phyloP scores from a whole-genome alignment of 495 filamentous ascomycete species.

The Thermochaetoides thermophila region DNA sequence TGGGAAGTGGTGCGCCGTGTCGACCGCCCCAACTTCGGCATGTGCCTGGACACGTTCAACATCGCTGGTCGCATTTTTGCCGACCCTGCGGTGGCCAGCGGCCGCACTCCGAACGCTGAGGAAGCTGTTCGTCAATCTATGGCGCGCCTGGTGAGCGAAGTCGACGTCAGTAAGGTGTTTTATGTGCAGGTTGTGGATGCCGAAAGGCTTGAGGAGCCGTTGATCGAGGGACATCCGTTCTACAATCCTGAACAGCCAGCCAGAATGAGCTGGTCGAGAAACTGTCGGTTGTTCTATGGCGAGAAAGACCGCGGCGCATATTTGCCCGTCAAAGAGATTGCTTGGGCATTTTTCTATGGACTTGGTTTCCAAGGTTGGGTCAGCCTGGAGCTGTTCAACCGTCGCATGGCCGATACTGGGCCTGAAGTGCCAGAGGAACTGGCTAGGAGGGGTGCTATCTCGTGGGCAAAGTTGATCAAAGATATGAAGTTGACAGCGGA shows the following conservation, averaged over 20 bases:
- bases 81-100: slow-evolving; percentile 42
- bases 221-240: slow-evolving; percentile 48
- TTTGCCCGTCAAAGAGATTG: slow-evolving; percentile 50
- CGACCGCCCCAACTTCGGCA: slow-evolving; percentile 57
- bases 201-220: slow-evolving; percentile 43
- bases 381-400: slow-evolving; percentile 65
- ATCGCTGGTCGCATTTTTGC: slow-evolving; percentile 62
- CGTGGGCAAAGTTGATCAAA: slow-evolving; percentile 45
- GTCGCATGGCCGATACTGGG: slow-evolving; percentile 40
- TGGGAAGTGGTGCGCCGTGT: slow-evolving; percentile 56
- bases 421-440: slow-evolving; percentile 43
- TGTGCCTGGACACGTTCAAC: slow-evolving; percentile 73
- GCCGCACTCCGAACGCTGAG: slow-evolving; percentile 43
- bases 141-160: slow-evolving; percentile 34
- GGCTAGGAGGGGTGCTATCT: slow-evolving; percentile 45
- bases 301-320: slow-evolving; percentile 59
- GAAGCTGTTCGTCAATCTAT: slow-evolving; percentile 43
- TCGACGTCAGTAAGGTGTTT: slow-evolving; percentile 58
- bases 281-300: slow-evolving; percentile 61
- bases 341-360: slow-evolving; percentile 44
- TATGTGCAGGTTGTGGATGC: slow-evolving; percentile 72
- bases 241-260: slow-evolving; percentile 46
- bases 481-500: slow-evolving; percentile 39
- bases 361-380: slow-evolving; percentile 63
- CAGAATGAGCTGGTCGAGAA: slow-evolving; percentile 71